phyloP scores from a whole-genome alignment of 1,284 basidiomycete species.

The Ceratobasidium sp. region DNA sequence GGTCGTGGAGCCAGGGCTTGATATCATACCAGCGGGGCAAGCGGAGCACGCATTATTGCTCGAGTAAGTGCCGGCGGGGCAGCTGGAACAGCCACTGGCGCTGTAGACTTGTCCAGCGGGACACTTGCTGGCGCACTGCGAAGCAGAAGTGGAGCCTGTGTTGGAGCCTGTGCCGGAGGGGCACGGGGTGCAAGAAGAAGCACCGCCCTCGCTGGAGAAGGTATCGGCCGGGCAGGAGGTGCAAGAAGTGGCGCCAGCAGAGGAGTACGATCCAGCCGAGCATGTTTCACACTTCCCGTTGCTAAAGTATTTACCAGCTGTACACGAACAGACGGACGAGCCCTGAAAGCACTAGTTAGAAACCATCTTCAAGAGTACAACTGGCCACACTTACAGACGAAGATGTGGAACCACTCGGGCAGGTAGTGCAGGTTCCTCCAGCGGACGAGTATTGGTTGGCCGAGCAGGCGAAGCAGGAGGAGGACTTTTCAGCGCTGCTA shows the following conservation, averaged over 20 bases:
- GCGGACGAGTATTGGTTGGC: conserved; percentile 1
- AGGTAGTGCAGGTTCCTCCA: conserved; percentile 3
- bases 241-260: not conserved
- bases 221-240: not conserved
- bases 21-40: conserved; percentile 26
- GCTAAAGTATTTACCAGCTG: conserved; percentile 3
- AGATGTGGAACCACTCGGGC: conserved; percentile 5
- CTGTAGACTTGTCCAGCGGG: conserved; percentile 22
- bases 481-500: not conserved
- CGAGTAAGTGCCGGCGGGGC: conserved; percentile 13
- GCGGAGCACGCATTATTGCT: conserved; percentile 24
- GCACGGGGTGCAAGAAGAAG: conserved; percentile 28
- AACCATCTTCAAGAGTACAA: not conserved
- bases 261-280: conserved; percentile 2
- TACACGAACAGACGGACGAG: conserved; percentile 7
- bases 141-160: not conserved
- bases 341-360: not conserved
- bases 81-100: conserved; percentile 14
- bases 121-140: conserved; percentile 32
- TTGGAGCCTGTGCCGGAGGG: conserved; percentile 22
- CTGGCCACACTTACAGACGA: not conserved
- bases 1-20: not conserved
- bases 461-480: not conserved
- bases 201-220: conserved; percentile 3
- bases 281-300: conserved; percentile 11